These are phyloP conservation scores for Talaromyces atroroseus DNA, from an alignment of 2,329 filamentous ascomycete species.

Conservation along the genomic window DNA sequence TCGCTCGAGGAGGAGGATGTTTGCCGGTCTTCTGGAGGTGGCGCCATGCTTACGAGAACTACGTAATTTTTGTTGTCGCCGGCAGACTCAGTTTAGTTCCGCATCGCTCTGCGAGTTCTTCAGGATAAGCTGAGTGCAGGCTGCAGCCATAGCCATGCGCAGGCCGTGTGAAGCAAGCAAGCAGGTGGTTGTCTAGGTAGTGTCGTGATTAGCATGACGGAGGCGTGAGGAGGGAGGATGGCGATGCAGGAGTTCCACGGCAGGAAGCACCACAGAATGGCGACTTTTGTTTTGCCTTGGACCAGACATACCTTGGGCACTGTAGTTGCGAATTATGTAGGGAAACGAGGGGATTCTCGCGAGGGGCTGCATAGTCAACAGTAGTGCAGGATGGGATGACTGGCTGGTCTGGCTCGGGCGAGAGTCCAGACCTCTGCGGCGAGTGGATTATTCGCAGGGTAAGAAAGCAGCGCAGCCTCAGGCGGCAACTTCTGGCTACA, in stretches of 20 bases:
- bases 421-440: too few relatives aligned
- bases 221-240: conserved; percentile 7
- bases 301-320: not conserved
- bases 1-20: not conserved
- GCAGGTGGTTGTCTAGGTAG: conserved; percentile 1
- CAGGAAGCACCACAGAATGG: not conserved
- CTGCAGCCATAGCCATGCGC: conserved; percentile 9
- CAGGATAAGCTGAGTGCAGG: not conserved
- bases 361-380: too few relatives aligned
- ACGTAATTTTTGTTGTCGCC: not conserved
- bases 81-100: not conserved
- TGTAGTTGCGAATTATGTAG: too few relatives aligned
- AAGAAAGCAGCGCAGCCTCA: too few relatives aligned
- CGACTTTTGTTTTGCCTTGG: not conserved
- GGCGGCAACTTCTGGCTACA: not conserved
- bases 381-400: too few relatives aligned
- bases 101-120: conserved; percentile 1
- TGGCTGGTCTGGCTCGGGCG: too few relatives aligned
- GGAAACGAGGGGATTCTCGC: too few relatives aligned
- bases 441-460: too few relatives aligned
- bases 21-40: conserved; percentile 1
- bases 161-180: not conserved
- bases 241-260: not conserved
- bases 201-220: conserved; percentile 8
- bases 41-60: conserved; percentile 5